These are phyloP conservation scores for Fusarium buxicola DNA, from an alignment of 2,329 filamentous ascomycete species.

Conservation along the genomic window DNA sequence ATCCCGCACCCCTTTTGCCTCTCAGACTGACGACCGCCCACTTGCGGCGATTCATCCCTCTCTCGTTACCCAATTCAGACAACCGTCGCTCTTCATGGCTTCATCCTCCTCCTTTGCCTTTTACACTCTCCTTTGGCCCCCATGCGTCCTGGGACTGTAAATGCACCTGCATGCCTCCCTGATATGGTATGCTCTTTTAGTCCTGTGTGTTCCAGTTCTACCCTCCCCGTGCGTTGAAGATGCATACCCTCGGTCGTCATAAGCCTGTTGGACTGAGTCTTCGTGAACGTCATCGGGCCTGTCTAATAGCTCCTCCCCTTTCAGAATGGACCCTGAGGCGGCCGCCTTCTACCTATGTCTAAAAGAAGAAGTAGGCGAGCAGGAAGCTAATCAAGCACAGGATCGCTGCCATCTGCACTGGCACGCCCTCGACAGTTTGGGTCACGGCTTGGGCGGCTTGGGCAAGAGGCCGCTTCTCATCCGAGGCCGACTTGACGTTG, in stretches of 20 bases:
- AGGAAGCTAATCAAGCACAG: slow-evolving; percentile 92
- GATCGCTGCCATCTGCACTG: slow-evolving; percentile 84
- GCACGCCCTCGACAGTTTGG: slow-evolving; percentile 78
- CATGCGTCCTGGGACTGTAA: slow-evolving; percentile 15
- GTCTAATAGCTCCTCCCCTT: slow-evolving; percentile 32
- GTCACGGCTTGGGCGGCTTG: slow-evolving; percentile 66
- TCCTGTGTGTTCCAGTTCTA: slow-evolving; percentile 28
- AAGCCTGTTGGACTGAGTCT: slow-evolving; percentile 23
- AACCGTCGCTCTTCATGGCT: neutral
- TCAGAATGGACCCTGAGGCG: slow-evolving; percentile 18
- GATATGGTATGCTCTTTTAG: slow-evolving; percentile 32
- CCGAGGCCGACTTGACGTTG: slow-evolving; percentile 68
- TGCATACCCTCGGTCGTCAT: slow-evolving; percentile 26
- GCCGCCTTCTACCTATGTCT: slow-evolving; percentile 48
- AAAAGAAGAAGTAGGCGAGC: slow-evolving; percentile 97
- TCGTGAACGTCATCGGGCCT: slow-evolving; percentile 38
- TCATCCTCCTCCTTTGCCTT: neutral
- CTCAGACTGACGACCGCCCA: slow-evolving; percentile 14
- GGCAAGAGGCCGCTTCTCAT: slow-evolving; percentile 62
- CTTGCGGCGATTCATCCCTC: slow-evolving; percentile 2
- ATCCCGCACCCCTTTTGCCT: slow-evolving; percentile 30
- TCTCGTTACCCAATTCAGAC: slow-evolving; percentile 1
- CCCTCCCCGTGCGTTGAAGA: slow-evolving; percentile 17
- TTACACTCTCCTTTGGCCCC: slow-evolving; percentile 1
- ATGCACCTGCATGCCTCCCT: slow-evolving; percentile 16